phyloP scores from a whole-genome alignment of 2,329 filamentous ascomycete genomes.

The Diaporthe sp. region DNA sequence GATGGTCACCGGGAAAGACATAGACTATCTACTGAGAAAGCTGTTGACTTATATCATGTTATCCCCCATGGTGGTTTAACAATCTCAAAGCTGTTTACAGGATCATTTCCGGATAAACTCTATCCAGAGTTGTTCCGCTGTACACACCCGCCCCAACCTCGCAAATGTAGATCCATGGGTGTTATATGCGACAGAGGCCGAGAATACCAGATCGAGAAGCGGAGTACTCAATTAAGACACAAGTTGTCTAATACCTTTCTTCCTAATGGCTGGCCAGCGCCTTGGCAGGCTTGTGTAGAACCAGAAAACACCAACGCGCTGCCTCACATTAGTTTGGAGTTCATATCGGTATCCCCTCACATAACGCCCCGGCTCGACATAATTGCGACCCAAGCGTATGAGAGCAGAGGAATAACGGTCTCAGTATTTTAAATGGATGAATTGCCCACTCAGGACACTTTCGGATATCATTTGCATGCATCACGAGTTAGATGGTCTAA shows the following conservation, averaged over 20 bases:
- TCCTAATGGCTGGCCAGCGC: conserved; percentile 15
- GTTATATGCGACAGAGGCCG: conserved; percentile 1
- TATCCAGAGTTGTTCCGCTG: conserved; percentile 4
- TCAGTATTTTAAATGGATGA: not conserved
- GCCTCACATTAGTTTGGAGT: not conserved
- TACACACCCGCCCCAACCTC: not conserved
- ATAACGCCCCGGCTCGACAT: not conserved
- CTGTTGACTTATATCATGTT: not conserved
- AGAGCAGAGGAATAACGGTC: not conserved
- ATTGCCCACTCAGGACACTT: not conserved
- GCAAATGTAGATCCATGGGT: conserved; percentile 11
- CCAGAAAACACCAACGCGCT: not conserved
- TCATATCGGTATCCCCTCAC: not conserved
- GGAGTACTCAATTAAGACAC: not conserved
- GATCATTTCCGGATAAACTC: conserved; percentile 16
- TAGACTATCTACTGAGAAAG: too few species aligned
- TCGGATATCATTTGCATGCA: conserved; percentile 9
- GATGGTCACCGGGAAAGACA: not conserved
- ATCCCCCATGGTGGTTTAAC: conserved; percentile 1
- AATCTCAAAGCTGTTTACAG: not conserved
- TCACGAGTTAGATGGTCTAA: not conserved
- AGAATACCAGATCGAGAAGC: conserved; percentile 19
- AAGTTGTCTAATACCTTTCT: conserved; percentile 1
- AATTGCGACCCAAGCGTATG: not conserved
- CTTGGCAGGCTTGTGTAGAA: conserved; percentile 7